Evolutionary conservation across 2,329 filamentous ascomycete species (phyloP).

Genomic region (Trichoderma aggressivum): DNA sequence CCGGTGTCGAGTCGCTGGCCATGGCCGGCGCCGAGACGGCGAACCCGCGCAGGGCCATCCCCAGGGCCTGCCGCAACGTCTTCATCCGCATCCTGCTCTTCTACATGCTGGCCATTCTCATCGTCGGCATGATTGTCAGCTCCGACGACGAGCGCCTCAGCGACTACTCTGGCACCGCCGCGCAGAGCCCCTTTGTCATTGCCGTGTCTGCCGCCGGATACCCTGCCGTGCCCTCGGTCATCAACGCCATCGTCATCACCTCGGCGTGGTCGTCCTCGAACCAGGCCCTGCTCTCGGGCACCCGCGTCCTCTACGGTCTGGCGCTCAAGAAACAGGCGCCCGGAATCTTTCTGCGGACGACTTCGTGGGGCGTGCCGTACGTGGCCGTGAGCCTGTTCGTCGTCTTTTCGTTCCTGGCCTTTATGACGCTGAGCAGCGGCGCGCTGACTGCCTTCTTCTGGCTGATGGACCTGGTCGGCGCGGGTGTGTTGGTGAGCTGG

Average conservation of each 20-base stretch:
- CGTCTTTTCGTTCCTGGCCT: constrained; percentile 55
- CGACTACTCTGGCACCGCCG: constrained; percentile 44
- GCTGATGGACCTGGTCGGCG: constrained; percentile 59
- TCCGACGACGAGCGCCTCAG: constrained; percentile 54
- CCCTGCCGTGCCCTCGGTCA: constrained; percentile 63
- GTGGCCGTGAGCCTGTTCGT: constrained; percentile 53
- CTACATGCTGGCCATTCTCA: constrained; percentile 65
- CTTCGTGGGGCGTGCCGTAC: constrained; percentile 60
- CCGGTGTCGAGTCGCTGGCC: constrained; percentile 61
- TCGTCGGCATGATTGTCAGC: constrained; percentile 65
- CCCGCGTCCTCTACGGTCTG: constrained; percentile 66
- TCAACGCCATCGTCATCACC: constrained; percentile 74
- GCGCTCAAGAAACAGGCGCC: constrained; percentile 65
- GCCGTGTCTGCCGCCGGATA: constrained; percentile 67
- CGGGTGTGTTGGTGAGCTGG: constrained; percentile 63
- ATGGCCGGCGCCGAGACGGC: constrained; percentile 60
- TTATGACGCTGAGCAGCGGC: constrained; percentile 54
- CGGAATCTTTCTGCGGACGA: constrained; percentile 56
- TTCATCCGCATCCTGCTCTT: constrained; percentile 57
- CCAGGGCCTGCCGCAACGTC: constrained; percentile 53
- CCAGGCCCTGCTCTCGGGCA: constrained; percentile 62
- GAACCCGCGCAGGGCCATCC: constrained; percentile 52
- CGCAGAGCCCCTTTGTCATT: constrained; percentile 65
- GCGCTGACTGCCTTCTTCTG: constrained; percentile 64
- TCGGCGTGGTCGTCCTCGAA: constrained; percentile 62